Evolutionary conservation across 228 moss, liverwort and hornwort genomes (phyloP).

Genomic region (Sphagnum magellanicum): DNA sequence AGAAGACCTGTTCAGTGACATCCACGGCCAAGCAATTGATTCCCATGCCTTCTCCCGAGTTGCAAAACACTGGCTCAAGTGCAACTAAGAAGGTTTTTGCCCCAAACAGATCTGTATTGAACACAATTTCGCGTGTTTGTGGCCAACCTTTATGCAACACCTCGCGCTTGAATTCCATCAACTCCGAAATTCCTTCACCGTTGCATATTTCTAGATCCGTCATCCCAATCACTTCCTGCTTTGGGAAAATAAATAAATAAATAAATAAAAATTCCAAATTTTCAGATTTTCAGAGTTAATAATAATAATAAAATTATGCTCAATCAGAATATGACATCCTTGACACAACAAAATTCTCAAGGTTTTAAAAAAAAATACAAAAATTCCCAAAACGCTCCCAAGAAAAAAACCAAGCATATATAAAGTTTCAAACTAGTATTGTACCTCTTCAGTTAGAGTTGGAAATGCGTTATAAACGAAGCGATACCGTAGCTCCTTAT

Average conservation of each 20-base stretch:
- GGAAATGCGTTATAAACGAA: slow-evolving; percentile 73
- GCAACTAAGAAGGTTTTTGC: slow-evolving; percentile 56
- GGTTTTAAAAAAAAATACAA: too few relatives aligned
- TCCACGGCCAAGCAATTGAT: slow-evolving; percentile 74
- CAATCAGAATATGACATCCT: too few relatives aligned
- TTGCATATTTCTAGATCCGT: slow-evolving; percentile 59
- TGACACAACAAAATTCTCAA: too few relatives aligned
- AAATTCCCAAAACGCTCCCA: too few relatives aligned
- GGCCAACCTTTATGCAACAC: slow-evolving; percentile 53
- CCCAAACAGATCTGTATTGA: slow-evolving; percentile 56
- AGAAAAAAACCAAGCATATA: too few relatives aligned
- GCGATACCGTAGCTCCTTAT: slow-evolving; percentile 69
- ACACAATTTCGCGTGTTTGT: slow-evolving; percentile 59
- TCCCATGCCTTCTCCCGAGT: slow-evolving; percentile 57
- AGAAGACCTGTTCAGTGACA: slow-evolving; percentile 43
- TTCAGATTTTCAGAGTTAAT: too few relatives aligned
- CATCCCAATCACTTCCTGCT: slow-evolving; percentile 68
- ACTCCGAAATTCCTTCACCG: slow-evolving; percentile 53
- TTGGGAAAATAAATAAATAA: too few relatives aligned
- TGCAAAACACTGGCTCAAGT: slow-evolving; percentile 63
- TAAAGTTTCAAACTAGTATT: too few relatives aligned
- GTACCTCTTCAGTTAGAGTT: slow-evolving; percentile 60
- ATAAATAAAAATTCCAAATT: too few relatives aligned
- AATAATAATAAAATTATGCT: too few relatives aligned
- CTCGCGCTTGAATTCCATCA: slow-evolving; percentile 70